phyloP scores from a whole-genome alignment of 1,284 basidiomycete genomes.

The Peniophora sp. region DNA sequence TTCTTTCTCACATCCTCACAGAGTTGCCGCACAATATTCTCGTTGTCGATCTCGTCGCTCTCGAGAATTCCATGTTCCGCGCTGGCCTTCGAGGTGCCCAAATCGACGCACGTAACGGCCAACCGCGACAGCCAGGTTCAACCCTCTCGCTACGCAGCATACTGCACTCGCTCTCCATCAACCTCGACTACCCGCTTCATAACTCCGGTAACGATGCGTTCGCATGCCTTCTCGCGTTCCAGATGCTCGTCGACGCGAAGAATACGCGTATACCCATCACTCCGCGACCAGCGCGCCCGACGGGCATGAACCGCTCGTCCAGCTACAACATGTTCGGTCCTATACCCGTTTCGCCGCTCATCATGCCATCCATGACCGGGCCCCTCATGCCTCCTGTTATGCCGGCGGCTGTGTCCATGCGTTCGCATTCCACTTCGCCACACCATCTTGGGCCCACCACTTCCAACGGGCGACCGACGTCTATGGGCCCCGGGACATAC shows the following conservation, averaged over 20 bases:
- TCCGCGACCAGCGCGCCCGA: slow-evolving; percentile 9
- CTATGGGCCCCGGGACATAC: too few species aligned
- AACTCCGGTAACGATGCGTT: slow-evolving; percentile 72
- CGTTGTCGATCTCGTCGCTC: slow-evolving; percentile 56
- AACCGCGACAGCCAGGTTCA: slow-evolving; percentile 37
- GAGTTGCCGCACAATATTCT: slow-evolving; percentile 72
- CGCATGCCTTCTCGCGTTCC: slow-evolving; percentile 53
- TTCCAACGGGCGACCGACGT: too few species aligned
- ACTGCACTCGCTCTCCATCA: slow-evolving; percentile 41
- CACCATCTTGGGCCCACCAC: background rate
- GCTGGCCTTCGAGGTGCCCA: slow-evolving; percentile 50
- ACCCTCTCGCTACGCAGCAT: slow-evolving; percentile 48
- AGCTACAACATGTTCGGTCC: slow-evolving; percentile 10
- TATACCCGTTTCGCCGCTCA: slow-evolving; percentile 14
- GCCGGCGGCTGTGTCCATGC: background rate
- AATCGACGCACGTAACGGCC: slow-evolving; percentile 46
- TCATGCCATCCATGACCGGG: background rate
- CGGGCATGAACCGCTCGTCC: slow-evolving; percentile 8
- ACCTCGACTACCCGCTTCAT: slow-evolving; percentile 37
- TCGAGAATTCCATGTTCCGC: slow-evolving; percentile 53
- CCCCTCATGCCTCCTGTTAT: slow-evolving; percentile 8
- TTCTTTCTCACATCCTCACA: slow-evolving; percentile 16
- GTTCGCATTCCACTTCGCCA: slow-evolving; percentile 9
- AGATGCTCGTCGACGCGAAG: slow-evolving; percentile 51
- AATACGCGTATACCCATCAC: slow-evolving; percentile 19